Base-by-base conservation (phyloP, 495 filamentous ascomycete genomes). In the Podospora appendiculata region DNA sequence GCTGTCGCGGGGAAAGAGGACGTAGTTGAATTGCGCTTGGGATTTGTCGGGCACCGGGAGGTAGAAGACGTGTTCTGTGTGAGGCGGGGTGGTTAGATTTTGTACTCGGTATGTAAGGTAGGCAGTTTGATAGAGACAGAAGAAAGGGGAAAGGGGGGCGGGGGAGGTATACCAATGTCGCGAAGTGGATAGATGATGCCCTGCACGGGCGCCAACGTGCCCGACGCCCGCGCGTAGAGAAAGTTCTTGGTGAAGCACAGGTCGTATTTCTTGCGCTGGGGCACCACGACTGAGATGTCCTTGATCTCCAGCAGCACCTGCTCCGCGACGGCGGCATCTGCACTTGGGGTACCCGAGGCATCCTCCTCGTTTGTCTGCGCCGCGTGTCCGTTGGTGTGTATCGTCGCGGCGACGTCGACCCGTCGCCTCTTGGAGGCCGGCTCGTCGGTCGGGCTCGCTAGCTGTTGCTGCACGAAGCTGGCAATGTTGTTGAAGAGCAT, bases 31-130 rank as follows among this genome's bases (percentile, higher is more conserved):
- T 63, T 95, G 90, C 45, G 86, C 82, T 59, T 89, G 86, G 11
- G 85, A 75, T 64, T 96, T 96, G 53, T 97, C 93, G 1, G 93
- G 93, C 0, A 95, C 87, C 2, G 91, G 90, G 39, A 98, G 83
- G 65, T 81, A 88, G 55, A 88, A 76, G 42, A 81, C 77, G 62
- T 92, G 86, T 55, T 87, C 89, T 89, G 64, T 32, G 32, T 34
- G 44, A 43, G 46, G 12, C 1, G 4, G 25, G 17, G 1, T 4
- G 11, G 52, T 50, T 7, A 40, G 45, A 6, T 32, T 5, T 25
- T 4, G 2, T 25, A 25, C n/a, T n/a, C n/a, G n/a, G n/a, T n/a
- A n/a, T n/a, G n/a, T n/a, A n/a, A n/a, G n/a, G n/a, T n/a, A n/a
- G n/a, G n/a, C n/a, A n/a, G n/a, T n/a, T 25, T 5, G 25, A 25